A percentile compares a stretch with the other conserved stretches of the same genome.
phyloP scores from a whole-genome alignment of 768 basidiomycete species.

The Boletus rubescentipes region DNA sequence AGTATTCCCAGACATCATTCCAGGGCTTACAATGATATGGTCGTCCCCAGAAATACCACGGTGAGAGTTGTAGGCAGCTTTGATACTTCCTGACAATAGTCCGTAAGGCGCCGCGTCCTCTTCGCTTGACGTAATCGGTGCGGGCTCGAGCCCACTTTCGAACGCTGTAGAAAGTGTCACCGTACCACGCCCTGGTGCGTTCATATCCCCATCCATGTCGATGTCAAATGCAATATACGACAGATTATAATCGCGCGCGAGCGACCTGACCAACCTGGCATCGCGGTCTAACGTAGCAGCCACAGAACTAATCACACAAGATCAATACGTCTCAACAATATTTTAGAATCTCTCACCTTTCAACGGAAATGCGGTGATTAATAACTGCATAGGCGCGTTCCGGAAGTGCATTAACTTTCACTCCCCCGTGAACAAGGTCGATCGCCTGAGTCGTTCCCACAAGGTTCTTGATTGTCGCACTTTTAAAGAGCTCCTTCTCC shows the following conservation, averaged over 20 bases:
- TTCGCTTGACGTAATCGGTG: slow-evolving; percentile 55
- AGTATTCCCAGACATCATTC: slow-evolving; percentile 61
- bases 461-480: slow-evolving; percentile 43
- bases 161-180: slow-evolving; percentile 52
- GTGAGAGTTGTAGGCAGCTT: slow-evolving; percentile 55
- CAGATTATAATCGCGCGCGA: slow-evolving; percentile 56
- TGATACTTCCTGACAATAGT: slow-evolving; percentile 64
- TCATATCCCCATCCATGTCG: slow-evolving; percentile 31
- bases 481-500: slow-evolving; percentile 44
- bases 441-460: slow-evolving; percentile 76
- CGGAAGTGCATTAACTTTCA: slow-evolving; percentile 79
- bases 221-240: slow-evolving; percentile 58
- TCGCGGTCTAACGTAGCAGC: slow-evolving; percentile 46
- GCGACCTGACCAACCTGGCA: slow-evolving; percentile 38
- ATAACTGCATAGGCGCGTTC: slow-evolving; percentile 68
- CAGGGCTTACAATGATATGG: slow-evolving; percentile 44
- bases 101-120: slow-evolving; percentile 38
- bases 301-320: slow-evolving; percentile 31
- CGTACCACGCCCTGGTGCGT: slow-evolving; percentile 41
- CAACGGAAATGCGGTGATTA: slow-evolving; percentile 68
- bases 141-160: slow-evolving; percentile 55
- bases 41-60: slow-evolving; percentile 36
- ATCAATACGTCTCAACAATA: background rate
- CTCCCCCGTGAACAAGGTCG: slow-evolving; percentile 65
- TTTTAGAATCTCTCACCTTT: slow-evolving; percentile 40